phyloP scores from a whole-genome alignment of 2,329 filamentous ascomycete species.

The Fusarium graminum region DNA sequence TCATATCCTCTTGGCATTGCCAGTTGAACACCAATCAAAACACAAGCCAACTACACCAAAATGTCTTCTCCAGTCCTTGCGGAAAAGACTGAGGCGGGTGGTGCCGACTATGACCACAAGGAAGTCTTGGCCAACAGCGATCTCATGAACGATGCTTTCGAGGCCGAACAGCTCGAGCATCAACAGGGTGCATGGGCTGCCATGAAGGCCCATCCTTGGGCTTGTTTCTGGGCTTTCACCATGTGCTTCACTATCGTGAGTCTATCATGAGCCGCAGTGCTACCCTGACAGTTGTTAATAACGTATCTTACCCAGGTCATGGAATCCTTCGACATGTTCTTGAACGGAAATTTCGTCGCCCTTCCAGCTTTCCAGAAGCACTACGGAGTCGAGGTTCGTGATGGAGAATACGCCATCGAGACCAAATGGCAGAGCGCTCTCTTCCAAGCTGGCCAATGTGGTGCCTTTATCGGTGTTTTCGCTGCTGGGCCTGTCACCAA shows the following conservation, averaged over 20 bases:
- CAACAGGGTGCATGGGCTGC: constrained; percentile 56
- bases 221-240: constrained; percentile 62
- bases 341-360: constrained; percentile 62
- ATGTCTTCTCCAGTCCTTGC: constrained; percentile 18
- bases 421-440: constrained; percentile 59
- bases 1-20: not conserved
- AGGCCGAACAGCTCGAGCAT: constrained; percentile 58
- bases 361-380: constrained; percentile 53
- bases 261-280: not conserved
- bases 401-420: constrained; percentile 50
- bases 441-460: constrained; percentile 52
- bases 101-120: constrained; percentile 30
- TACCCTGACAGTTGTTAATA: constrained; percentile 8
- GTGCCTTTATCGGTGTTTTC: constrained; percentile 55
- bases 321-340: constrained; percentile 64
- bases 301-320: constrained; percentile 55
- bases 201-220: constrained; percentile 58
- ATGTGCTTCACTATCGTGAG: constrained; percentile 65
- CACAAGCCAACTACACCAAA: not conserved
- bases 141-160: constrained; percentile 43
- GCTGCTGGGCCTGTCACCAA: constrained; percentile 55
- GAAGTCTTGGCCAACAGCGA: constrained; percentile 35
- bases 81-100: constrained; percentile 18
- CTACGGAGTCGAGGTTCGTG: constrained; percentile 53
- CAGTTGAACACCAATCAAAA: not conserved